These are phyloP conservation scores for Theileria sp. DNA, from an alignment of 169 alveolate genomes.

Conservation along the genomic window DNA sequence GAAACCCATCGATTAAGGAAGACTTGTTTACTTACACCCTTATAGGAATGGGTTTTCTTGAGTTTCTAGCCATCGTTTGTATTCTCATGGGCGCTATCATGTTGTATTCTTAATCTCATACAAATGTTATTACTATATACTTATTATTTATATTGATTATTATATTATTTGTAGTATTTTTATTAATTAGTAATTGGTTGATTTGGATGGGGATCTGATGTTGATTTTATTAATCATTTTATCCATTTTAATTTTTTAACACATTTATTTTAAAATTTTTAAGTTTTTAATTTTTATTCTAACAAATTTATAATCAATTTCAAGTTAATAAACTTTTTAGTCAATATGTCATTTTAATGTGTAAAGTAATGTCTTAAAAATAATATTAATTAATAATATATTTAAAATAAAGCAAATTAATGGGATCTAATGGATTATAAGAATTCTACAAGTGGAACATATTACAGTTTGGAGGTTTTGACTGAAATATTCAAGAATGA, in stretches of 20 bases:
- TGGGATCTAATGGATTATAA: conserved; percentile 7
- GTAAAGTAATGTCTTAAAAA: background rate
- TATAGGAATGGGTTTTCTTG: conserved; percentile 89
- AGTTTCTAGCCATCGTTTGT: conserved; percentile 84
- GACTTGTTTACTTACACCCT: conserved; percentile 87
- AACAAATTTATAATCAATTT: background rate
- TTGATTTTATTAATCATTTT: background rate
- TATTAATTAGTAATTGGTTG: too few species aligned
- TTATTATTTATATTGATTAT: too few species aligned
- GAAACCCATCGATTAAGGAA: conserved; percentile 87
- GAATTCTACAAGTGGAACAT: conserved; percentile 10
- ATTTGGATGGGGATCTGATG: background rate
- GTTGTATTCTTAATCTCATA: conserved; percentile 75
- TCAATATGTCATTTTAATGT: background rate
- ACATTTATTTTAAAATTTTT: too few species aligned
- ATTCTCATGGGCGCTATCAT: conserved; percentile 86
- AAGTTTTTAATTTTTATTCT: background rate
- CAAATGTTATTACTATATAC: too few species aligned
- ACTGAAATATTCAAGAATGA: conserved; percentile 54
- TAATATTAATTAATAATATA: background rate
- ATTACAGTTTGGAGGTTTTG: conserved; percentile 52
- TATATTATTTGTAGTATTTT: too few species aligned
- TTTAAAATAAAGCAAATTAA: background rate
- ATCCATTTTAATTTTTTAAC: background rate
- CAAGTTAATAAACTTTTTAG: background rate